Base-by-base conservation (phyloP, 1,284 basidiomycete genomes). In the Cryptococcus sp. region DNA sequence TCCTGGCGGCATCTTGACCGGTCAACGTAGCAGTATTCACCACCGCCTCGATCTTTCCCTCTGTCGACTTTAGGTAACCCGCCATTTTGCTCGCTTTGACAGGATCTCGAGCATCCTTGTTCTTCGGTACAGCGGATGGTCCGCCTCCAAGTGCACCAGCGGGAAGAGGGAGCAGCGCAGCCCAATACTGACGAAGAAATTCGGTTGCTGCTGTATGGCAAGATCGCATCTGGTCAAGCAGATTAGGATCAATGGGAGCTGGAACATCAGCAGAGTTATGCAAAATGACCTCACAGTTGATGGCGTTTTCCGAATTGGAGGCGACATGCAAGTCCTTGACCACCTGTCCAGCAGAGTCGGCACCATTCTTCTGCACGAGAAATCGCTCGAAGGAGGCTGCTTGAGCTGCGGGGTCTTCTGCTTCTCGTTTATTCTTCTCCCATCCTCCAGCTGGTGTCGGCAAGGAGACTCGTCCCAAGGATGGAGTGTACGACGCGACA, bases 111-210 rank as follows among this genome's bases (percentile, higher is more conserved):
- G 62, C 55, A 33, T 45, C 33, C 33, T 45, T 45, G 22, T 25
- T 28, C 22, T 40, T 33, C n/a, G 46, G 46, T 5, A 60, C 49
- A 0, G 52, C 34, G 6, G 54, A 41, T 16, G 52, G 50, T 2
- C 53, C 53, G 1, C 58, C 51, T 24, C 58, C 65, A 12, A 78
- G 64, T 28, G 87, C 83, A 18, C 78, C 76, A 0, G 80, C 73
- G 4, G 65, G 63, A 2, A 86, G 80, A 1, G 93, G 93, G 49
- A 93, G 85, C 43, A 89, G 80, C 0, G 90, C 81, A 10, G 85
- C 79, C 92, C 93, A 98, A 66, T 92, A 97, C 66, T 97, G 94
- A 10, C 94, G 82, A 10, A 99, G 77, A 68, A 97, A 97, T 71
- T 99, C 94, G 58, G 89, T 92, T 2, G 92, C 86, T 1, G 92